Percentiles rank a stretch among this genome's conserved stretches.
Evolutionary conservation across 371 early-diverging fungal genomes (phyloP).

Genomic region (Mortierella sp.): DNA sequence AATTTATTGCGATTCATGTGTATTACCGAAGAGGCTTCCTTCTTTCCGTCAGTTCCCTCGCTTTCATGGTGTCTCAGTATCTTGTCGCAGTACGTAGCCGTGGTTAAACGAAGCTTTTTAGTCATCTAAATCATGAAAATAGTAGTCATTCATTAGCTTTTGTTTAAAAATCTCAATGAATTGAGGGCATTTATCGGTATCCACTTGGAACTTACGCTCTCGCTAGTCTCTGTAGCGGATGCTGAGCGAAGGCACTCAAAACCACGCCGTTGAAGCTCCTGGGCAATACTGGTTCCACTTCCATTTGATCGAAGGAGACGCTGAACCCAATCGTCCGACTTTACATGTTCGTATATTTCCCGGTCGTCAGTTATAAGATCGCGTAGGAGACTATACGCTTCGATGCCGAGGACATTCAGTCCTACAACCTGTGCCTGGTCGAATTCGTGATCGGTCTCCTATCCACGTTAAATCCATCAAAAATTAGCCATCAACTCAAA

Average conservation of each 20-base stretch:
- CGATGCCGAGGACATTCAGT: slow-evolving; percentile 33
- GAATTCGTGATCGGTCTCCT: slow-evolving; percentile 11
- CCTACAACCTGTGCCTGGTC: slow-evolving; percentile 14
- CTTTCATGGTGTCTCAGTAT: slow-evolving; percentile 55
- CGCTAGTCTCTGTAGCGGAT: slow-evolving; percentile 3
- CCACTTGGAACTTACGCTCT: slow-evolving; percentile 16
- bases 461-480: not conserved
- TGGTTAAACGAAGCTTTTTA: slow-evolving; percentile 38
- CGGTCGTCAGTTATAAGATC: slow-evolving; percentile 30
- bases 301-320: slow-evolving; percentile 14
- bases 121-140: slow-evolving; percentile 18
- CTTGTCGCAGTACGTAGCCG: slow-evolving; percentile 60
- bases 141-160: not conserved
- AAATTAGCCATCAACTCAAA: not conserved
- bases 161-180: not conserved
- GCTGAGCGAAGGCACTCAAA: slow-evolving; percentile 30
- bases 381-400: slow-evolving; percentile 28
- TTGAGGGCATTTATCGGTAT: not conserved
- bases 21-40: slow-evolving; percentile 14
- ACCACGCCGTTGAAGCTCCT: slow-evolving; percentile 39
- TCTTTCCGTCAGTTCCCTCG: slow-evolving; percentile 3
- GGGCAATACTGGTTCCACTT: slow-evolving; percentile 1
- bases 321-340: slow-evolving; percentile 26
- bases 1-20: not conserved
- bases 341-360: slow-evolving; percentile 2